Conservation (phyloP, 2,329 filamentous ascomycete genomes). For the Emergomyces pasteurianus region DNA sequence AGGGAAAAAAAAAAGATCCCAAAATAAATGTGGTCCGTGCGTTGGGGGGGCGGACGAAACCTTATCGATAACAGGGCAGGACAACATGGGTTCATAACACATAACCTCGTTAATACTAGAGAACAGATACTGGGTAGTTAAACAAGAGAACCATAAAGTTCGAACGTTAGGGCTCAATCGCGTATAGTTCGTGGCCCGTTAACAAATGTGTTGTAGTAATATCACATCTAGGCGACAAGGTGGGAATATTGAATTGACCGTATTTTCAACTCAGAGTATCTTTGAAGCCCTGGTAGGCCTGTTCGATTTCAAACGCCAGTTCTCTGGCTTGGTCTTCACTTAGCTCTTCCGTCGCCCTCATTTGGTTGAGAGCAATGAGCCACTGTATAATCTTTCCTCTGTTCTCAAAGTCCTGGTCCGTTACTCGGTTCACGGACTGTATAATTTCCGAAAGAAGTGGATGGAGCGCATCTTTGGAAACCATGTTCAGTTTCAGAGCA, state of each 20-base stretch:
- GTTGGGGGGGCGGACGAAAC: not conserved
- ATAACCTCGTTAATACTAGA: not conserved
- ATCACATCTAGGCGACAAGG: not conserved
- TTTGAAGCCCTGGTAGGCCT: constrained; percentile 91
- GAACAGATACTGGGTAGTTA: not conserved
- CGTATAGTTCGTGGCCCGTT: not conserved
- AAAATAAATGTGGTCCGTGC: constrained; percentile 6
- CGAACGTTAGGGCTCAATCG: not conserved
- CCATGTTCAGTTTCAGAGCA: constrained; percentile 78
- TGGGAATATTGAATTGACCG: not conserved
- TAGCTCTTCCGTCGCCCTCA: constrained; percentile 88
- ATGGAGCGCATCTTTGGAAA: constrained; percentile 94
- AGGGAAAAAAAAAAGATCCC: constrained; percentile 15
- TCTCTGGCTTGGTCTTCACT: constrained; percentile 78
- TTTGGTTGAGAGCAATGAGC: constrained; percentile 94
- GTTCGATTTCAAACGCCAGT: constrained; percentile 83
- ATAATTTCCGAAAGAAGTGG: constrained; percentile 91
- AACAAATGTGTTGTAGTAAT: not conserved
- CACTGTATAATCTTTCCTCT: constrained; percentile 97
- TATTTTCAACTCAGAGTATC: constrained; percentile 49
- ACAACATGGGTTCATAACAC: not conserved
- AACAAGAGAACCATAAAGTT: not conserved
- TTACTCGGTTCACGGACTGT: constrained; percentile 93
- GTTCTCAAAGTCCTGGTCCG: constrained; percentile 86
- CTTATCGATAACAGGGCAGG: not conserved